Conservation (phyloP, 2,329 filamentous ascomycete species). For the Chaetothyriales sp. region DNA sequence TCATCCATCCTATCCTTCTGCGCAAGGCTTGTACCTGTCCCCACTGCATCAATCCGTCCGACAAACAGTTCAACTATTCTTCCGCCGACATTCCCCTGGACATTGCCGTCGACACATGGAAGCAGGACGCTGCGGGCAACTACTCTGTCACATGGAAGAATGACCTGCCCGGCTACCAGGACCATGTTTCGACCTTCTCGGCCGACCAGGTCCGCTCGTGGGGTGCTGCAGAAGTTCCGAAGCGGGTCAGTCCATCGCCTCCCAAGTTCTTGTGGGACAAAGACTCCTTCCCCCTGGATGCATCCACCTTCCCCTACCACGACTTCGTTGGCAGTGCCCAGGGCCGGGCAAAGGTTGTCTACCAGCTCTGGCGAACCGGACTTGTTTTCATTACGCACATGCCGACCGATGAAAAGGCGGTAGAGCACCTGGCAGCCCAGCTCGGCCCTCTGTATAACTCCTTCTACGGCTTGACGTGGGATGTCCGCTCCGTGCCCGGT, state of each 20-base stretch:
- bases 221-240: neutral
- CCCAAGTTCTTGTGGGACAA: conserved; percentile 24
- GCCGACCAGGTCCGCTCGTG: neutral
- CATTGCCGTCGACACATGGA: conserved; percentile 29
- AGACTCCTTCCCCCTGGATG: conserved; percentile 30
- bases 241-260: neutral
- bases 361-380: conserved; percentile 51
- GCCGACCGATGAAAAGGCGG: conserved; percentile 51
- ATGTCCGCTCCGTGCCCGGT: conserved; percentile 66
- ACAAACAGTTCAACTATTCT: conserved; percentile 50
- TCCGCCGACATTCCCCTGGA: conserved; percentile 48
- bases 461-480: conserved; percentile 84
- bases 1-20: conserved; percentile 21
- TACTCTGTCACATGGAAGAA: conserved; percentile 46
- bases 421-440: conserved; percentile 53
- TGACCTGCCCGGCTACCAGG: conserved; percentile 36
- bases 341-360: conserved; percentile 48
- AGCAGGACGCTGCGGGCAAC: conserved; percentile 28
- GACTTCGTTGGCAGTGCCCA: conserved; percentile 53
- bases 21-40: conserved; percentile 44
- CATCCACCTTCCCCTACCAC: conserved; percentile 48
- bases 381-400: conserved; percentile 65
- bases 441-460: conserved; percentile 73
- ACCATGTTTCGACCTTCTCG: conserved; percentile 6
- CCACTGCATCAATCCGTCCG: conserved; percentile 42